Base-by-base conservation (phyloP, 2,329 filamentous ascomycete species). In the Colletotrichum trifolii region DNA sequence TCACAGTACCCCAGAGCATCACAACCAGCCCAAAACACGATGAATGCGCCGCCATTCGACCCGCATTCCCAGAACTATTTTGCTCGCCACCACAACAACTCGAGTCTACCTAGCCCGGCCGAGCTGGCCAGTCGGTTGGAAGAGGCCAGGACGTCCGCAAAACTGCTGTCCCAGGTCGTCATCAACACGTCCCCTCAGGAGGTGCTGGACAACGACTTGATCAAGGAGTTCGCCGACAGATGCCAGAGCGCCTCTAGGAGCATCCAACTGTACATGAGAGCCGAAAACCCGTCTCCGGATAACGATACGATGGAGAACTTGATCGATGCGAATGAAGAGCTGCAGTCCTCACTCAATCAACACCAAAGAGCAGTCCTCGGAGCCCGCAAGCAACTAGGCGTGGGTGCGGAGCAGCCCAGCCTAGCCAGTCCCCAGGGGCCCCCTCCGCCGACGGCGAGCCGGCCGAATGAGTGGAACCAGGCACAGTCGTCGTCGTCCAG, bases 221-320 rank as follows among this genome's bases (percentile, higher is more conserved):
- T 97, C 75, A 91, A 90, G 74, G 96, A 99, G 79, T 98, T 99
- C 75, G 88, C 90, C 52, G 91, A 96, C 71, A 90, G 96, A 33
- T 98, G 95, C 74, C 88, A 90, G 68, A 87, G 88, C 60, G 95
- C 95, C 5, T 90, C 92, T 56, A 86, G 90, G 58, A 93, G 91
- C 73, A 89, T 98, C 71, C 94, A 97, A 73, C 84, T 84, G 38
- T 98, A 96, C 79, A 97, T 98, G 83, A 84, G 89, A 46, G 87
- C 89, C 50, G 89, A 91, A 61, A 87, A 93, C 74, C 94, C 95
- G 0, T 75, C 87, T 1, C 94, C 95, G 0, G 96, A 98, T 76
- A 95, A 97, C 72, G 91, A 97, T 70, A 98, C 95, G 1, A 93
- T 98, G 86, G 89, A 96, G 74, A 94, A 89, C 12, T 82, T 99